A percentile compares a stretch with the other conserved stretches of the same genome.
These are phyloP conservation scores for Leishmania major DNA, from an alignment of 208 protist genomes.

Conservation along the genomic window DNA sequence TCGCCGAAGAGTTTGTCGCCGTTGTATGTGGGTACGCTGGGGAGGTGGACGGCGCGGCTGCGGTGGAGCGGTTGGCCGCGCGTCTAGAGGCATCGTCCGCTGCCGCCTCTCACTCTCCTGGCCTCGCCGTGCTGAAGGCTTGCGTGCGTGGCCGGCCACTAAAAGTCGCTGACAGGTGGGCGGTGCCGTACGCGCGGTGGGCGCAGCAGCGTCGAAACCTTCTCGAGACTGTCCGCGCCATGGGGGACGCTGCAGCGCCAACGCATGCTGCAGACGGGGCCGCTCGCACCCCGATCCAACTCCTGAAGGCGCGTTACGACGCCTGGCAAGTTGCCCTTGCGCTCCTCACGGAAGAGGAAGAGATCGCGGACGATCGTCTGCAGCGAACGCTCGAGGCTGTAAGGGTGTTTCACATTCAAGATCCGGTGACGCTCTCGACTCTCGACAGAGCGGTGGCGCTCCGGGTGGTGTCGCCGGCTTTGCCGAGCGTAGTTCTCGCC, in stretches of 20 bases:
- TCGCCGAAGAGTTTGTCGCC: slow-evolving; percentile 19
- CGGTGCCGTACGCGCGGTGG: slow-evolving; percentile 15
- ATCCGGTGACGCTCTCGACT: slow-evolving; percentile 22
- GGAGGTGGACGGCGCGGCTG: slow-evolving; percentile 8
- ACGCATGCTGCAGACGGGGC: no score
- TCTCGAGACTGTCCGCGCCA: background rate
- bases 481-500: background rate
- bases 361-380: slow-evolving; percentile 18
- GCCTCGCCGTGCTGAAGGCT: slow-evolving; percentile 12
- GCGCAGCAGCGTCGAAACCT: slow-evolving; percentile 11
- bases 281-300: background rate
- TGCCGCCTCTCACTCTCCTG: background rate
- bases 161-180: slow-evolving; percentile 11
- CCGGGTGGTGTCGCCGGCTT: background rate
- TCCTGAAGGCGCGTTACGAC: background rate
- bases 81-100: background rate
- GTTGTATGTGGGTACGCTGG: slow-evolving; percentile 25
- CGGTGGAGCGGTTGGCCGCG: slow-evolving; percentile 5
- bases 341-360: slow-evolving; percentile 6
- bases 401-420: slow-evolving; percentile 15
- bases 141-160: slow-evolving; percentile 25
- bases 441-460: slow-evolving; percentile 19
- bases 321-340: slow-evolving; percentile 18
- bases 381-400: slow-evolving; percentile 24
- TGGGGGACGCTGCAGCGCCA: background rate